These are phyloP conservation scores for Lichina pygmaea DNA, from an alignment of 495 filamentous ascomycete species.

Conservation along the genomic window DNA sequence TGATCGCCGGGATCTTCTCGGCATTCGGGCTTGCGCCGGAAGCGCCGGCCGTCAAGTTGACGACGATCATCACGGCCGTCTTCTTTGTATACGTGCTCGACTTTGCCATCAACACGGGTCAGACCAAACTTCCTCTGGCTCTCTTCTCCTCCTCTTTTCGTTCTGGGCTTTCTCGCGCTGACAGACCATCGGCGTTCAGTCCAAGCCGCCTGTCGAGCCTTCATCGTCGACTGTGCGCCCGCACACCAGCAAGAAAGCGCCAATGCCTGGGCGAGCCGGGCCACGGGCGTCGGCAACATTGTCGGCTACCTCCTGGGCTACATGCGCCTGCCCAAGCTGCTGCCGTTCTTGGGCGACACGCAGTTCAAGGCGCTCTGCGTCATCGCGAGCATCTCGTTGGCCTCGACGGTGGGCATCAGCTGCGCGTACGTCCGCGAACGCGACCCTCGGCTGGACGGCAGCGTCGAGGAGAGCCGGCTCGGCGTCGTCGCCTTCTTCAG, in stretches of 20 bases:
- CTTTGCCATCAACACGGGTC: conserved; percentile 81
- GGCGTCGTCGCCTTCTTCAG: conserved; percentile 59
- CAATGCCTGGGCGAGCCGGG: conserved; percentile 65
- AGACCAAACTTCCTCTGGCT: conserved; percentile 3
- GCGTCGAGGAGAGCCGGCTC: conserved; percentile 18
- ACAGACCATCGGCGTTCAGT: conserved; percentile 18
- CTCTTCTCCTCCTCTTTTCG: not conserved
- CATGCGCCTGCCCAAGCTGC: conserved; percentile 36
- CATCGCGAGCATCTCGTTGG: conserved; percentile 46
- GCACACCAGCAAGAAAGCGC: conserved; percentile 73
- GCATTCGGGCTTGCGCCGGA: conserved; percentile 42
- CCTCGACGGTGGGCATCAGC: conserved; percentile 35
- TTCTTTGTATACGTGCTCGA: conserved; percentile 64
- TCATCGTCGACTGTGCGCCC: conserved; percentile 73
- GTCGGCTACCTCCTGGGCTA: conserved; percentile 64
- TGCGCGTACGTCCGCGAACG: conserved; percentile 41
- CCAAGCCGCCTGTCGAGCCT: conserved; percentile 68
- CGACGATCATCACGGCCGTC: conserved; percentile 47
- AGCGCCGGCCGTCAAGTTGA: conserved; percentile 28
- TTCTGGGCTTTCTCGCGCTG: not conserved
- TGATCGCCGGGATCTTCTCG: conserved; percentile 38
- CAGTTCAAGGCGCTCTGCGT: conserved; percentile 79
- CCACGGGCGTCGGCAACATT: conserved; percentile 66
- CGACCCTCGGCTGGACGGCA: conserved; percentile 44
- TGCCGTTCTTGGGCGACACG: conserved; percentile 54